phyloP scores from a whole-genome alignment of 2,329 filamentous ascomycete species.

The Scedosporium apiospermum region DNA sequence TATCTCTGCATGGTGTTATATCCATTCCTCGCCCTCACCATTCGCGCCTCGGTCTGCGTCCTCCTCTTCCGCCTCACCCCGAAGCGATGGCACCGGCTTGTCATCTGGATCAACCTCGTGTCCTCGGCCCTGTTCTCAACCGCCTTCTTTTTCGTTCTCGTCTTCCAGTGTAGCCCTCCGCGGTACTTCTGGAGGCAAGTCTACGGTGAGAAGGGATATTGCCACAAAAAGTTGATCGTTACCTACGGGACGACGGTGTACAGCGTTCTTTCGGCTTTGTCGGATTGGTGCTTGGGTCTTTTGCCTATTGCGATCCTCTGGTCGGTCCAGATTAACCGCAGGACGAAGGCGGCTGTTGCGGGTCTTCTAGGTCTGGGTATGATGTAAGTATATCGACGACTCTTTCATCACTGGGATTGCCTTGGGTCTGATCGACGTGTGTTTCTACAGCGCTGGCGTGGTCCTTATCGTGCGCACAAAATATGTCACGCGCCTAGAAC shows the following conservation, averaged over 20 bases:
- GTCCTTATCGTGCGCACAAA: constrained; percentile 28
- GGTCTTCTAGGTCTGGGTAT: constrained; percentile 39
- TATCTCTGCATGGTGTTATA: constrained; percentile 31
- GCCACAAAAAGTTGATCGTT: constrained; percentile 28
- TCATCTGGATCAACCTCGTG: constrained; percentile 21
- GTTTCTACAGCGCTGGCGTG: constrained; percentile 23
- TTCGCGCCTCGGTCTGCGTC: constrained; percentile 30
- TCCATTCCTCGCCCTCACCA: constrained; percentile 25
- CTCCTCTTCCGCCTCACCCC: constrained; percentile 30
- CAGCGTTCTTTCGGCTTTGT: constrained; percentile 32
- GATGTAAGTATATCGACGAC: constrained; percentile 25
- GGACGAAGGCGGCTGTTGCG: constrained; percentile 35
- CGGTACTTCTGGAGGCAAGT: constrained; percentile 38
- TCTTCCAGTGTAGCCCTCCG: constrained; percentile 39
- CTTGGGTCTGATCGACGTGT: neutral
- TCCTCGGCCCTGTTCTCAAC: constrained; percentile 26
- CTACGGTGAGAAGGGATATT: constrained; percentile 25
- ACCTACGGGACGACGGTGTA: constrained; percentile 34
- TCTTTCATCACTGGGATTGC: neutral
- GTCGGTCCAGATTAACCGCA: constrained; percentile 36
- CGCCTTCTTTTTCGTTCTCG: constrained; percentile 33
- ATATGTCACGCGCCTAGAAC: constrained; percentile 18
- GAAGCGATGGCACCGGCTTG: constrained; percentile 16
- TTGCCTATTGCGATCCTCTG: constrained; percentile 42
- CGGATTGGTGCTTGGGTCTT: constrained; percentile 38